These are phyloP conservation scores for Saposhnikovia divaricata DNA, from an alignment of 129 eudicot genomes.

Conservation along the genomic window DNA sequence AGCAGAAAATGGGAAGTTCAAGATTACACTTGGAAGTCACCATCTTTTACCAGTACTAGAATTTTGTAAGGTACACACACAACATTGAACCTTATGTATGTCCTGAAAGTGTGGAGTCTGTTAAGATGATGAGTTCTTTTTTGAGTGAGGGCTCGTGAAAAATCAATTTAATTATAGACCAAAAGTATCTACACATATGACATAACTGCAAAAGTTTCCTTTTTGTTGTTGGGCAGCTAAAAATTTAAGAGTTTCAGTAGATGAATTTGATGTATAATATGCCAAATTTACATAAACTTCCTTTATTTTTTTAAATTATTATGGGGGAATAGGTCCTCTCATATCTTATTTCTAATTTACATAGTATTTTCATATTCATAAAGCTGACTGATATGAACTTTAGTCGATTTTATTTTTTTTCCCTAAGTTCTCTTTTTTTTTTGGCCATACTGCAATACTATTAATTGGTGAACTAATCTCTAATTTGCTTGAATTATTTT, in stretches of 20 bases:
- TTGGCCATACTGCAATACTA: neutral
- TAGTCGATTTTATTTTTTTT: neutral
- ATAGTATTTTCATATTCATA: neutral
- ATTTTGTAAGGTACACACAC: conserved; percentile 54
- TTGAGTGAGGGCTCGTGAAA: neutral
- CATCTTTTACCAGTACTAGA: conserved; percentile 79
- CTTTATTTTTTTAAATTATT: neutral
- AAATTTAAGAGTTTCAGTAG: neutral
- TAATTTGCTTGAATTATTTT: neutral
- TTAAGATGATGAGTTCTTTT: neutral
- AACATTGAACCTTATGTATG: neutral
- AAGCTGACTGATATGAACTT: neutral
- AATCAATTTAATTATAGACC: neutral
- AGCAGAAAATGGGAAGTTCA: conserved; percentile 54
- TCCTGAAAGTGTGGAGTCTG: neutral
- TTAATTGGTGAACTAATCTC: neutral
- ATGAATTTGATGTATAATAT: neutral
- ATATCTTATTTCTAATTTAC: too few relatives aligned
- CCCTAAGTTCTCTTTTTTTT: conserved; percentile 2
- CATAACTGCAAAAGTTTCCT: neutral
- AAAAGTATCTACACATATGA: neutral
- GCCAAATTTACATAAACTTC: neutral
- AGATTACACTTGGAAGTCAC: conserved; percentile 61
- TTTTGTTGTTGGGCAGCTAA: neutral
- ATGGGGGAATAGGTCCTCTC: neutral